These are phyloP conservation scores for Sphenostylis stenocarpa DNA, from an alignment of 306 rosid genomes.

Conservation along the genomic window DNA sequence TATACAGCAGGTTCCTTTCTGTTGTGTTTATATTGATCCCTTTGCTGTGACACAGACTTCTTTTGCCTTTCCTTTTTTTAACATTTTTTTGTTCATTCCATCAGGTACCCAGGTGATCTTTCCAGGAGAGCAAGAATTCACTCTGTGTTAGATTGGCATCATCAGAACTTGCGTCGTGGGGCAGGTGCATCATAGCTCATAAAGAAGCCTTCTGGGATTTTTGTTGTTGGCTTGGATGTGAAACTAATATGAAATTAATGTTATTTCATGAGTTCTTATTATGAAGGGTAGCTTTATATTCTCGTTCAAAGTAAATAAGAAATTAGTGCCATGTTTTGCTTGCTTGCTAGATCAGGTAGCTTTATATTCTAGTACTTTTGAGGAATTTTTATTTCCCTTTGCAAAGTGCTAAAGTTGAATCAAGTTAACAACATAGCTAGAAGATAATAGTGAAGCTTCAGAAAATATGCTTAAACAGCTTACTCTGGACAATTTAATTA, in stretches of 20 bases:
- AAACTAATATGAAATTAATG: not conserved
- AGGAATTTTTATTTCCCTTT: slow-evolving; percentile 18
- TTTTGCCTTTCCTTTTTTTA: not conserved
- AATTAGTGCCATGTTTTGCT: not conserved
- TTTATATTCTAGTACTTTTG: not conserved
- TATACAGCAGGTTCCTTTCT: slow-evolving; percentile 3
- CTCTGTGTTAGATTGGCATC: slow-evolving; percentile 89
- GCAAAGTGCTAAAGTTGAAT: slow-evolving; percentile 3
- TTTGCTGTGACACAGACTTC: slow-evolving; percentile 4
- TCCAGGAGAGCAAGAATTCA: slow-evolving; percentile 79
- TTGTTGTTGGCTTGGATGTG: slow-evolving; percentile 25
- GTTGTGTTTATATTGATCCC: not conserved
- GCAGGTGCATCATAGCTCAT: slow-evolving; percentile 54
- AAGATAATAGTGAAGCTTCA: not conserved
- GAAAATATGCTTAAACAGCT: slow-evolving; percentile 16
- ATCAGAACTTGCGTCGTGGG: slow-evolving; percentile 74
- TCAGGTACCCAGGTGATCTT: slow-evolving; percentile 89
- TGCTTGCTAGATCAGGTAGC: not conserved
- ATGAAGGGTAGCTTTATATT: slow-evolving; percentile 7
- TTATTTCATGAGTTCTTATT: not conserved
- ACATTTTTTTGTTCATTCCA: slow-evolving; percentile 21
- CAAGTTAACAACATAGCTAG: not conserved
- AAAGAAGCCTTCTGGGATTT: slow-evolving; percentile 5
- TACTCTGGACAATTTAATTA: not conserved
- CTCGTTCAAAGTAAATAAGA: slow-evolving; percentile 16